These are phyloP conservation scores for Heracleum sosnowskyi DNA, from an alignment of 129 eudicot genomes.

Conservation along the genomic window DNA sequence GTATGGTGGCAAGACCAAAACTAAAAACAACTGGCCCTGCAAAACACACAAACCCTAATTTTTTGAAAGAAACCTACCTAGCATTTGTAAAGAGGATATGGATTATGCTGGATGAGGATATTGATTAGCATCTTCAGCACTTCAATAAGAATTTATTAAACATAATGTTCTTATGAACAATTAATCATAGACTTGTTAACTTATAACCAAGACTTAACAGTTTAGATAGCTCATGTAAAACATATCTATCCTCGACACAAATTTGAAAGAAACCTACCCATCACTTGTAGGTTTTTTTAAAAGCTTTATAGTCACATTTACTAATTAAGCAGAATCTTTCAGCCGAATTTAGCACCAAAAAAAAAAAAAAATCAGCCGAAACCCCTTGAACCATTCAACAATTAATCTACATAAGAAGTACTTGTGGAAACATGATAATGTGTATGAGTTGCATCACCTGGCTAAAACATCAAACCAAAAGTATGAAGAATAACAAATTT, in stretches of 20 bases:
- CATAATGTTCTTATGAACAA: neutral
- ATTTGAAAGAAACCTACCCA: neutral
- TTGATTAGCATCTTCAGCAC: too few relatives aligned
- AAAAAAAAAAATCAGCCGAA: too few relatives aligned
- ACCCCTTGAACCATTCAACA: neutral
- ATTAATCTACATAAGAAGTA: too few relatives aligned
- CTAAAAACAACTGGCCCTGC: neutral
- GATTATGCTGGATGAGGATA: too few relatives aligned
- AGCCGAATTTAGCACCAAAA: too few relatives aligned
- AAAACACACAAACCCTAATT: neutral
- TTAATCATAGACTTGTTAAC: neutral
- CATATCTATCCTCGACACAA: neutral
- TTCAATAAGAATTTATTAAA: too few relatives aligned
- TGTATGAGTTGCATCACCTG: too few relatives aligned
- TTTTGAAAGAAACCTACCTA: neutral
- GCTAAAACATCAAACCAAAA: too few relatives aligned
- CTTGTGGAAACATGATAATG: too few relatives aligned
- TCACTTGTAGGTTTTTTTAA: neutral
- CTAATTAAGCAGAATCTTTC: neutral
- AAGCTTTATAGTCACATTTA: neutral
- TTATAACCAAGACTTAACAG: neutral
- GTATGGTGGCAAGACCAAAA: neutral
- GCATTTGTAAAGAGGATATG: neutral
- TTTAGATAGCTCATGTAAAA: neutral
- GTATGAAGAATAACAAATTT: too few relatives aligned